Base-by-base conservation (phyloP, 2,329 filamentous ascomycete genomes). In the Diaporthe caulivora region DNA sequence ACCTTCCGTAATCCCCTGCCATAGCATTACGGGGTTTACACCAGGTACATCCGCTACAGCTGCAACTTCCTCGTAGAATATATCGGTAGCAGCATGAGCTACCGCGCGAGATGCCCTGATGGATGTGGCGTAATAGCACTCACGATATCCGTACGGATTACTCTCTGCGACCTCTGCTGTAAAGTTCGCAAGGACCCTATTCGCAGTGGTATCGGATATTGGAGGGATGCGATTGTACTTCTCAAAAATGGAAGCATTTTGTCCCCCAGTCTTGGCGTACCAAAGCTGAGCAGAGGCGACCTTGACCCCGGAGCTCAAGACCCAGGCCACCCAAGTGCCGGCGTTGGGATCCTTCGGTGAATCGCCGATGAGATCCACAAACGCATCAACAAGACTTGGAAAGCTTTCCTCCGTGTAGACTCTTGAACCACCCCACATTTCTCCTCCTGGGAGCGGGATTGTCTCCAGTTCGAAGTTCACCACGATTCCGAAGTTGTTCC, bases 401-500 rank as follows among this genome's bases (percentile, higher is more conserved):
- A 82, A 81, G 2, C 79, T 73, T 24, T 79, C 78, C 72, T 79
- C 80, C 24, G 72, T 75, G 75, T 81, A 85, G 17, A 77, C 74
- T 24, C 78, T 78, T 5, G 78, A 70, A 10, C 83, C 83, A 44
- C 83, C 84, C 81, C 83, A 85, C 67, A 87, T 78, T 2, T 79
- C 42, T 17, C 81, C 82, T 10, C 78, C 71, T 1, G 74, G 75
- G 53, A 76, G 81, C 1, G 80, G 78, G 58, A 83, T 81, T 0
- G 84, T 83, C 17, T 79, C 79, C 18, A 87, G 77, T 29, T 85
- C 82, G 78, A 91, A 84, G 13, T 86, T 86, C 13, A 85, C 82
- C 6, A 91, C 87, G 5, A 91, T 82, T n/a, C 86, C 89, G 75
- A 88, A 91, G 60, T 86, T 90, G 44, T 87, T 88, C 2, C 88